These are phyloP conservation scores for Westerdykella ornata DNA, from an alignment of 2,329 filamentous ascomycete genomes.

Conservation along the genomic window DNA sequence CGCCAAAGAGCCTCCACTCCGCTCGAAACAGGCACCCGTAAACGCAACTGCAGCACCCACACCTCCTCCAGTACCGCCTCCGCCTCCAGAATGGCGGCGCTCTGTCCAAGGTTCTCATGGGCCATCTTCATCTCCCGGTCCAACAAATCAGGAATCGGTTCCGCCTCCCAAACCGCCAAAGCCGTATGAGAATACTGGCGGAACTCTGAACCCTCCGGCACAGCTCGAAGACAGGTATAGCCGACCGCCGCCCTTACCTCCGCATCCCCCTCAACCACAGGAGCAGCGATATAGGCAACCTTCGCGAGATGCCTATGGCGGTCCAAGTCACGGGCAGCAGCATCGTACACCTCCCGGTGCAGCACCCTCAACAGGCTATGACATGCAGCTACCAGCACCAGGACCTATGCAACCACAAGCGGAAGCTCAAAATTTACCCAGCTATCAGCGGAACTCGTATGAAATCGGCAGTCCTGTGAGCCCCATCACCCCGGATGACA, in stretches of 20 bases:
- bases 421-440: constrained; percentile 16
- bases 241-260: constrained; percentile 31
- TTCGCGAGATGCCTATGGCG: constrained; percentile 8
- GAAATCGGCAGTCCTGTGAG: constrained; percentile 34
- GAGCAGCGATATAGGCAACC: constrained; percentile 15
- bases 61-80: constrained; percentile 61
- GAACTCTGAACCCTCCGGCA: constrained; percentile 14
- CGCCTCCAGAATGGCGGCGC: constrained; percentile 53
- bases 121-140: constrained; percentile 32
- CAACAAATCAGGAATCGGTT: constrained; percentile 20
- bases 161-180: constrained; percentile 47
- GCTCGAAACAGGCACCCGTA: constrained; percentile 53
- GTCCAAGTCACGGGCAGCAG: constrained; percentile 14
- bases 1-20: constrained; percentile 87
- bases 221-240: constrained; percentile 22
- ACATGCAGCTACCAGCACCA: constrained; percentile 22
- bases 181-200: constrained; percentile 23
- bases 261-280: constrained; percentile 24
- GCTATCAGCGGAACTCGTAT: constrained; percentile 15
- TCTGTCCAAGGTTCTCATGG: constrained; percentile 27
- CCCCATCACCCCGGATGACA: constrained; percentile 29
- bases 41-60: constrained; percentile 29
- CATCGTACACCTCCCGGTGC: constrained; percentile 7
- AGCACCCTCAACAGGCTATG: constrained; percentile 10
- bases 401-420: constrained; percentile 23